Evolutionary conservation across 768 basidiomycete genomes (phyloP).

Genomic region (Solioccasus polychromus): DNA sequence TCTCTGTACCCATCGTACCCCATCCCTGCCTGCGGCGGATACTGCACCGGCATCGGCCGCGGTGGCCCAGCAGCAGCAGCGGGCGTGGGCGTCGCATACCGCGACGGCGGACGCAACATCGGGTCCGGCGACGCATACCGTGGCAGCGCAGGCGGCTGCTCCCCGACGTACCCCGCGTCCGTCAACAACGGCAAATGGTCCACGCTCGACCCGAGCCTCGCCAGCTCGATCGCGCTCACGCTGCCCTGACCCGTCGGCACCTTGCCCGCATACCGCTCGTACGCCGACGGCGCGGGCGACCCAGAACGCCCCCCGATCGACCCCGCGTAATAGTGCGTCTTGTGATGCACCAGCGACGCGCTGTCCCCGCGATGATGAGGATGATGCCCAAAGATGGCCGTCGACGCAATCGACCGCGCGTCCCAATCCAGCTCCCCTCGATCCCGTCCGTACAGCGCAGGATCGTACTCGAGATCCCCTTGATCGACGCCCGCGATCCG

Average conservation of each 20-base stretch:
- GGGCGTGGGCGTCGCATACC: slow-evolving; percentile 33
- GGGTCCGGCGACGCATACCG: slow-evolving; percentile 22
- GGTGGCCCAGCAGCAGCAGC: slow-evolving; percentile 28
- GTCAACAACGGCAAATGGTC: slow-evolving; percentile 63
- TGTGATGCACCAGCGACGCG: slow-evolving; percentile 40
- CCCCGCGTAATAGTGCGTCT: slow-evolving; percentile 39
- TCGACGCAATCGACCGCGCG: slow-evolving; percentile 66
- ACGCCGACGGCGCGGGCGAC: slow-evolving; percentile 45
- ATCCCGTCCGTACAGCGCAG: slow-evolving; percentile 72
- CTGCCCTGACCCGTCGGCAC: slow-evolving; percentile 37
- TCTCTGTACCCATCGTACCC: slow-evolving; percentile 45
- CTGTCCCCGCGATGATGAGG: slow-evolving; percentile 35
- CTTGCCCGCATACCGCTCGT: slow-evolving; percentile 56
- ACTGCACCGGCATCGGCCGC: slow-evolving; percentile 41
- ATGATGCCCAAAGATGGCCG: slow-evolving; percentile 45
- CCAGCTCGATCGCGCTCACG: slow-evolving; percentile 49
- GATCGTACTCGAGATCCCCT: slow-evolving; percentile 80
- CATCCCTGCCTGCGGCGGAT: slow-evolving; percentile 31
- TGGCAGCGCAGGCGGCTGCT: slow-evolving; percentile 19
- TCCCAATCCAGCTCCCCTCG: slow-evolving; percentile 91
- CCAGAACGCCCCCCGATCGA: slow-evolving; percentile 33
- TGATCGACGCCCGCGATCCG: slow-evolving; percentile 81
- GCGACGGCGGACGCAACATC: slow-evolving; percentile 17
- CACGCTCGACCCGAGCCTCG: slow-evolving; percentile 46
- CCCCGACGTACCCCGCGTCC: slow-evolving; percentile 17